Base-by-base conservation (phyloP, 2,329 filamentous ascomycete species). In the Trichoderma sp. region DNA sequence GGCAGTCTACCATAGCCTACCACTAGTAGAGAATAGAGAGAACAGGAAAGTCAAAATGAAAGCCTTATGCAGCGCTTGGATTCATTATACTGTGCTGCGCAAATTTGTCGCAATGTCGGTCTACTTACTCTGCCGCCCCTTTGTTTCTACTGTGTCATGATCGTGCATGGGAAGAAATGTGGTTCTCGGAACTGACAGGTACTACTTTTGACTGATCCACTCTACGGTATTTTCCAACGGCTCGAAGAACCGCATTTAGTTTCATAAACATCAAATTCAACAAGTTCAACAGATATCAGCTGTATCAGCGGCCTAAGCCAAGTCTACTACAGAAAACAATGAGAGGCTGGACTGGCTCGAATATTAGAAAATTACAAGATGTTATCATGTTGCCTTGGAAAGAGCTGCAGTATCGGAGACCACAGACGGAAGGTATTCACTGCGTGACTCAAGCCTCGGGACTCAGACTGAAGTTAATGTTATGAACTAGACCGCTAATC, bases 311-410 rank as follows among this genome's bases (percentile, higher is more conserved):
- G 37, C 0, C 43, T 63, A 47, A 1, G 31, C 19, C 35, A 53
- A 3, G 16, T 7, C 47, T 35, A 65, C 56, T 43, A 19, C 21
- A 24, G 24, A 65, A 5, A 81, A 81, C 70, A 88, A 89, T 80
- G 78, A 71, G 90, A 90, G 0, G 83, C 84, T 0, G 87, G 55
- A 19, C 21, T 1, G 84, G 83, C 72, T 89, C 87, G 47, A 87
- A 83, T 0, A 16, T 10, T 21, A 3, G 21, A 49, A 13, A 77
- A 35, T 35, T 89, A 89, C 37, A 79, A 75, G 11, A 83, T 24
- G 88, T 77, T 2, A 89, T 80, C 65, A 81, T 76, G 69, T 88
- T 86, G 0, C 84, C 82, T 1, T 86, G 69, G 75, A 64, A 1
- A 77, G 80, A 0, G 14, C 21, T 6, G 21, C 53, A 16, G 37